Evolutionary conservation across 768 basidiomycete genomes (phyloP), one percentile per base, ranked within the genome.

Genomic region (Trametes cingulata): DNA sequence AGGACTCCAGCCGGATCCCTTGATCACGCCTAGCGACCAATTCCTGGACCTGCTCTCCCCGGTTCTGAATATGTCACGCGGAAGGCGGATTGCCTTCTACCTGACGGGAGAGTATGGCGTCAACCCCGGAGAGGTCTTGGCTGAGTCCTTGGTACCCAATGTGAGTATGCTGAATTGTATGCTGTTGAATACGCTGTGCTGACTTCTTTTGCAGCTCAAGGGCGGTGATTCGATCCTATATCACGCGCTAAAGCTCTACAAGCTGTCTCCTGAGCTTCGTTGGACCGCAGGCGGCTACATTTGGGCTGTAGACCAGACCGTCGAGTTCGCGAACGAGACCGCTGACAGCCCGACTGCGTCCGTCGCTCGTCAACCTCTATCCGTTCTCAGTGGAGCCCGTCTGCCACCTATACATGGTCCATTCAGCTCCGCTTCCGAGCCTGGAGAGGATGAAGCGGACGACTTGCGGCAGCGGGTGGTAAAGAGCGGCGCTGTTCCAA

Each of bases 281-380:
- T 93, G 89, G 87, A 84, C 86, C 17, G 91, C 91, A 33, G 90
- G 90, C 1, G 90, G 90, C 19, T 91, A 88, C 70, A 78, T 93
- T 61, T 93, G 91, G 91, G 85, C 90, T 0, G 77, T 83, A 24
- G 87, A 89, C 66, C 82, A 83, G 51, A 80, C 82, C 0, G 86
- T 91, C 19, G 88, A 91, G 67, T 80, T 82, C 56, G 78, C 78
- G 39, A 76, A 76, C 52, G 83, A 85, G 39, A 72, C 77, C 56
- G 61, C 65, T 8, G 73, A 75, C 20, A 68, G 56, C 51, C 67
- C 71, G 2, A 64, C 61, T 5, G 60, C 56, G 15, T 52, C 57
- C 6, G 62, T 56, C 19, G 53, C 48, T 1, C 62, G 56, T 5
- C 50, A 46, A n/a, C 64, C 64, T 42, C 43, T 63, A 13, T 62